These are phyloP conservation scores for Vicia faba DNA, from an alignment of 306 rosid genomes.

Conservation along the genomic window DNA sequence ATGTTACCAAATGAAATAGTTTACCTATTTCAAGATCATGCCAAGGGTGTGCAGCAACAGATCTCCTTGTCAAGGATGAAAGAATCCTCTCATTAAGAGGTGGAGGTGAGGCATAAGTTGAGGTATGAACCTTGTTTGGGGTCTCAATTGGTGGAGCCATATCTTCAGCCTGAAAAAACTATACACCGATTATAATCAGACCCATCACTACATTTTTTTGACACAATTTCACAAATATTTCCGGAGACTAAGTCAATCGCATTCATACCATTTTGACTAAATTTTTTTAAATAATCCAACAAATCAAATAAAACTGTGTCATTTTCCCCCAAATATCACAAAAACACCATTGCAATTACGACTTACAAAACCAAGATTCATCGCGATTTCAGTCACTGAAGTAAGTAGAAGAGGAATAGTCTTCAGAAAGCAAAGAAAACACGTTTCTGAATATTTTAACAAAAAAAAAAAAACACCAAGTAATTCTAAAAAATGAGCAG, in stretches of 20 bases:
- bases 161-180: constrained; percentile 46
- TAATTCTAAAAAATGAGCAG: neutral
- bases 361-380: constrained; percentile 30
- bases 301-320: neutral
- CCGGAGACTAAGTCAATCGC: neutral
- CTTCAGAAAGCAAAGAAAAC: constrained; percentile 19
- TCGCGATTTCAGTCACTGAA: neutral
- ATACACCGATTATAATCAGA: constrained; percentile 5
- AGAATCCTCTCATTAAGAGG: constrained; percentile 97
- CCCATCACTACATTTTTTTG: neutral
- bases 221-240: constrained; percentile 14
- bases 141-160: constrained; percentile 82
- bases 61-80: constrained; percentile 90
- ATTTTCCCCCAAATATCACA: neutral
- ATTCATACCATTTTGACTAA: constrained; percentile 1
- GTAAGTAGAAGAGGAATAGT: neutral
- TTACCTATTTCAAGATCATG: constrained; percentile 99
- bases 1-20: neutral
- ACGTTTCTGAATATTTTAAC: neutral
- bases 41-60: constrained; percentile 99
- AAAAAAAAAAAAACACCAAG: neutral
- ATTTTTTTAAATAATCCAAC: neutral
- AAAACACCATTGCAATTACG: constrained; percentile 13
- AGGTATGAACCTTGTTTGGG: constrained; percentile 43
- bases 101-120: constrained; percentile 48